Evolutionary conservation across 2,329 filamentous ascomycete genomes (phyloP).

Genomic region (Penicillium capsulatum): DNA sequence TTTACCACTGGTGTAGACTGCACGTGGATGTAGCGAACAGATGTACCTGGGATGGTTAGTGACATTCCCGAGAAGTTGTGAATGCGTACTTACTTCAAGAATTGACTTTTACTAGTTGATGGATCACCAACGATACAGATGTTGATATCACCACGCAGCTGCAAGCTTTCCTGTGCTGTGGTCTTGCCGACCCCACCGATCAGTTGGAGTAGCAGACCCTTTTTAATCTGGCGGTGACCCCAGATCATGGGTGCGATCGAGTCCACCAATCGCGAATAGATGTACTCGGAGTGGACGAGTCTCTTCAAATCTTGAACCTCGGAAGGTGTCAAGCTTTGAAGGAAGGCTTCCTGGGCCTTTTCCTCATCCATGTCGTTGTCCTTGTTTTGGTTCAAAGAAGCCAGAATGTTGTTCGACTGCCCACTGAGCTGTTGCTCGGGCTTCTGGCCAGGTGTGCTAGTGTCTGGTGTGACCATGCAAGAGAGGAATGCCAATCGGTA

Average conservation of each 20-base stretch:
- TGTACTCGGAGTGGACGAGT: slow-evolving; percentile 94
- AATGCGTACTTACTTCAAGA: slow-evolving; percentile 64
- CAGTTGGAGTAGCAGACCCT: slow-evolving; percentile 86
- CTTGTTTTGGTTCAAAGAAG: slow-evolving; percentile 70
- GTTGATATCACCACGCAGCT: slow-evolving; percentile 94
- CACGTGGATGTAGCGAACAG: slow-evolving; percentile 90
- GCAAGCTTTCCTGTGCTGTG: slow-evolving; percentile 83
- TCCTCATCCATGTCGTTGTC: slow-evolving; percentile 71
- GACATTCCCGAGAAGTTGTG: neutral
- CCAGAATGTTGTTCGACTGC: slow-evolving; percentile 78
- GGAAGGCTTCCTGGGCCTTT: slow-evolving; percentile 78
- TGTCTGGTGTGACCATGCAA: slow-evolving; percentile 92
- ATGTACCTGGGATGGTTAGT: slow-evolving; percentile 58
- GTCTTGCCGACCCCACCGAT: slow-evolving; percentile 93
- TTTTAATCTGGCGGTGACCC: slow-evolving; percentile 96
- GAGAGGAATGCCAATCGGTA: slow-evolving; percentile 95
- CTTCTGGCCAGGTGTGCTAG: slow-evolving; percentile 70
- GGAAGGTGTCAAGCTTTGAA: slow-evolving; percentile 75
- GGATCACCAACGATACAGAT: slow-evolving; percentile 98
- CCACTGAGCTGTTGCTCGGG: slow-evolving; percentile 65
- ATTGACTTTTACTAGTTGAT: slow-evolving; percentile 95
- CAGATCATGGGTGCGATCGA: slow-evolving; percentile 97
- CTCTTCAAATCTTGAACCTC: slow-evolving; percentile 88
- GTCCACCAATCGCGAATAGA: slow-evolving; percentile 87
- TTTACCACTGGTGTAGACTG: slow-evolving; percentile 96